A percentile compares a stretch with the other conserved stretches of the same genome.
These are phyloP conservation scores for Fusarium sp. DNA, from an alignment of 2,329 filamentous ascomycete genomes.

Conservation along the genomic window DNA sequence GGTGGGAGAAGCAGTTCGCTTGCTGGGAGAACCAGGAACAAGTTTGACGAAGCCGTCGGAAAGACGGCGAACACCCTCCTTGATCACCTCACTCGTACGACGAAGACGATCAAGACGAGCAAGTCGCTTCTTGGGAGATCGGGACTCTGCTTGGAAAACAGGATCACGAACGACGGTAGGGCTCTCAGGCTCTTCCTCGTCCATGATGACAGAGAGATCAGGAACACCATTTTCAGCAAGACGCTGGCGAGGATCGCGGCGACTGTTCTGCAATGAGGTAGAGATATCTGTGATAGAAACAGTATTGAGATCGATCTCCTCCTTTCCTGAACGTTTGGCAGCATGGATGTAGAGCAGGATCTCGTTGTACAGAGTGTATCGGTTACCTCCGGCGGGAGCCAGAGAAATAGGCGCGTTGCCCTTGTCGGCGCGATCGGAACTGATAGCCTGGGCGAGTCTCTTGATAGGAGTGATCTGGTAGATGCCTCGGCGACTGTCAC, in stretches of 20 bases:
- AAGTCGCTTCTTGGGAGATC: slow-evolving; percentile 51
- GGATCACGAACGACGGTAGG: slow-evolving; percentile 42
- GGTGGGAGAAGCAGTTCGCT: slow-evolving; percentile 41
- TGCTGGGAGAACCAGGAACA: slow-evolving; percentile 43
- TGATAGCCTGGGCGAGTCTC: slow-evolving; percentile 38
- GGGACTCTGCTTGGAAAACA: slow-evolving; percentile 40
- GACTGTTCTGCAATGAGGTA: slow-evolving; percentile 32
- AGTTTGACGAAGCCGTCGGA: slow-evolving; percentile 49
- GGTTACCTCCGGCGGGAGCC: slow-evolving; percentile 45
- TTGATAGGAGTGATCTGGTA: slow-evolving; percentile 46
- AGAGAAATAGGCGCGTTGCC: background rate
- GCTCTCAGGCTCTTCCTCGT: slow-evolving; percentile 48
- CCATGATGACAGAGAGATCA: slow-evolving; percentile 47
- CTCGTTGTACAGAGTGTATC: slow-evolving; percentile 43
- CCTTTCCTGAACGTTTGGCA: slow-evolving; percentile 36
- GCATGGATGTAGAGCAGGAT: slow-evolving; percentile 44
- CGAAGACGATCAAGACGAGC: slow-evolving; percentile 28
- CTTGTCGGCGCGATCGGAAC: slow-evolving; percentile 24
- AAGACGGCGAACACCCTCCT: slow-evolving; percentile 44
- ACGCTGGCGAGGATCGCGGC: slow-evolving; percentile 40
- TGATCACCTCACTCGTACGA: slow-evolving; percentile 41
- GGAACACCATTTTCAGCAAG: slow-evolving; percentile 43
- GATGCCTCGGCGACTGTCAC: slow-evolving; percentile 14
- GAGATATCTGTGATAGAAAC: slow-evolving; percentile 47
- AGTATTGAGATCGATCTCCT: slow-evolving; percentile 42